Percentiles rank a stretch among this genome's conserved stretches.
Conservation (phyloP, 2,329 filamentous ascomycete species). For the Basipetospora sp. region DNA sequence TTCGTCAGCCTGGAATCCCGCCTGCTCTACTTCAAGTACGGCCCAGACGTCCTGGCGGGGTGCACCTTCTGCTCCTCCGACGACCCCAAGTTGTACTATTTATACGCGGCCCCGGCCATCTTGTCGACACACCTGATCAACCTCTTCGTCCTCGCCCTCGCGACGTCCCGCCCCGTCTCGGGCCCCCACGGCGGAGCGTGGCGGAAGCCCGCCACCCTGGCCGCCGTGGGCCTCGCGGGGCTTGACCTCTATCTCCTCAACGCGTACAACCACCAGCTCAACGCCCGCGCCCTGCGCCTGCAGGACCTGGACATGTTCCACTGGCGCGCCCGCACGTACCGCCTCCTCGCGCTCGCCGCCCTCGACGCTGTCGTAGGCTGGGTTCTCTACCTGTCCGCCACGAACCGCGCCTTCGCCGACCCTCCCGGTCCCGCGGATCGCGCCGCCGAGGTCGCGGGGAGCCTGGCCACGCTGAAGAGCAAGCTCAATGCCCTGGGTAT, state of each 20-base stretch:
- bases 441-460: slow-evolving; percentile 42
- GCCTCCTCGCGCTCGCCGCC: slow-evolving; percentile 47
- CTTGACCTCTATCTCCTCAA: slow-evolving; percentile 52
- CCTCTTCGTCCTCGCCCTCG: slow-evolving; percentile 54
- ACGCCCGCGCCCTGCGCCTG: slow-evolving; percentile 46
- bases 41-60: slow-evolving; percentile 54
- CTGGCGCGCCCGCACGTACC: slow-evolving; percentile 52
- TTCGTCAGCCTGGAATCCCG: slow-evolving; percentile 59
- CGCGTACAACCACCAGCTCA: slow-evolving; percentile 50
- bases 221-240: slow-evolving; percentile 40
- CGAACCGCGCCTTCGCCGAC: slow-evolving; percentile 60
- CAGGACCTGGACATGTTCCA: slow-evolving; percentile 54
- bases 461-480: slow-evolving; percentile 44
- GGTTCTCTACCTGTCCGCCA: slow-evolving; percentile 61
- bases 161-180: slow-evolving; percentile 53
- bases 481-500: slow-evolving; percentile 61
- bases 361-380: slow-evolving; percentile 51
- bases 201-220: slow-evolving; percentile 54
- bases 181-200: slow-evolving; percentile 52
- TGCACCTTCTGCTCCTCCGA: slow-evolving; percentile 75
- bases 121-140: slow-evolving; percentile 69
- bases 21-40: slow-evolving; percentile 71
- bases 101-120: slow-evolving; percentile 64
- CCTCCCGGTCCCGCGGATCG: slow-evolving; percentile 49
- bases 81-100: slow-evolving; percentile 55